Conservation (phyloP, 225 moss, liverwort and hornwort species). For the Straminergon stramineum region DNA sequence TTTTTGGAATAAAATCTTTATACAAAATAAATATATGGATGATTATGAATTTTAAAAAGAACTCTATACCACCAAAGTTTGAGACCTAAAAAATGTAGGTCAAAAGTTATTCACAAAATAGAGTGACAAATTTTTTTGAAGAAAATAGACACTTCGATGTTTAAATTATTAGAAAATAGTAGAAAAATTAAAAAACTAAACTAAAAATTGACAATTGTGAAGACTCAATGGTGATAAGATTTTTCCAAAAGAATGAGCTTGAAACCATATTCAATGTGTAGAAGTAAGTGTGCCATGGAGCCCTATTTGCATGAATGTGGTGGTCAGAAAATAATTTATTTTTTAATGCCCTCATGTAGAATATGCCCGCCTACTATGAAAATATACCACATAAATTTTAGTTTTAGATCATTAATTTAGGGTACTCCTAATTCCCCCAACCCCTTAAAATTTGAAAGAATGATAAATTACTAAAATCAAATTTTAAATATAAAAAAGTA, state of each 20-base stretch:
- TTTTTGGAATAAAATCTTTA: neutral
- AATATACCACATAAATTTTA: neutral
- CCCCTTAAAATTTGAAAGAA: fast-evolving
- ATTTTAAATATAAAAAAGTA: no score
- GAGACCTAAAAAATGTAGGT: neutral
- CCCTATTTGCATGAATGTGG: fast-evolving
- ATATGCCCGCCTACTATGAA: fast-evolving
- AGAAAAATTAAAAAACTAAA: neutral
- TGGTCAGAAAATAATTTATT: neutral
- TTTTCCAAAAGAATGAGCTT: neutral
- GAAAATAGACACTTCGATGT: neutral
- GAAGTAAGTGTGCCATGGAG: fast-evolving
- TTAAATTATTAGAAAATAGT: neutral
- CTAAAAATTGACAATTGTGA: neutral
- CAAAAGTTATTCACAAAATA: neutral
- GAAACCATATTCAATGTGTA: neutral
- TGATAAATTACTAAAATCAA: neutral
- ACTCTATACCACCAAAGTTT: neutral
- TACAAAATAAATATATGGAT: neutral
- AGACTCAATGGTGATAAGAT: neutral
- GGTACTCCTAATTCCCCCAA: fast-evolving
- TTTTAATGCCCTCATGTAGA: neutral
- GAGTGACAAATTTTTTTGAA: neutral
- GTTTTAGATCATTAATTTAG: neutral
- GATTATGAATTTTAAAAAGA: neutral